Base-by-base conservation (phyloP, 2,329 filamentous ascomycete species). In the Byssoonygena ceratinophila region DNA sequence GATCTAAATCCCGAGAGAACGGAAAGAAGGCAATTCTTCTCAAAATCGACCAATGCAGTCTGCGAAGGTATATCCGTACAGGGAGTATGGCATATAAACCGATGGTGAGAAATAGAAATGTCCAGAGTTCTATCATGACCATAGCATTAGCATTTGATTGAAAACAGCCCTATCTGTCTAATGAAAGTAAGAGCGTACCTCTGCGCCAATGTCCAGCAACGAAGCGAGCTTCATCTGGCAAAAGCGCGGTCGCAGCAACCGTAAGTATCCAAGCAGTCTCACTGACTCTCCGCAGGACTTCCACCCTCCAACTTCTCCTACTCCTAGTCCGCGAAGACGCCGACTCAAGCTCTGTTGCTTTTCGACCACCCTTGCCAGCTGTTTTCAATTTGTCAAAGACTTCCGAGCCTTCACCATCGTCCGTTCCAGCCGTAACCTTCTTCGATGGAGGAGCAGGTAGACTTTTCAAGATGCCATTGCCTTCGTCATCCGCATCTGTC, bases 401-500 rank as follows among this genome's bases (percentile, higher is more conserved):
- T 25, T 22, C 47, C 47, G 27, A 32, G 7, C 5, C n/a, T 16
- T 47, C 44, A 23, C 20, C n/a, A 1, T 39, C 41, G 16, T 22
- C 50, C 5, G 23, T 20, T 18, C 16, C 32, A 31, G 16, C 12
- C 25, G 23, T 23, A 32, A 29, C 9, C 37, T 34, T 50, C 27
- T 20, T 31, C 47, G 25, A 25, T 23, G 77, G 83, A 1, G 90
- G 86, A 2, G 90, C 87, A 1, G 91, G 90, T 20, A 96, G 72
- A 0, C 89, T 85, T 66, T 85, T 92, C 53, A 95, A 74, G 59
- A 91, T 83, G 4, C 71, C 67, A 4, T 75, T 76, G 57, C 90
- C 85, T 67, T 97, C 91, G 71, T 97, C 91, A 62, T 96, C 91
- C 36, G 91, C 91, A 66, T 97, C 91, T 16, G 90, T 94, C 22